Evolutionary conservation across 768 basidiomycete species (phyloP).

Genomic region (Tylopilus sp.): DNA sequence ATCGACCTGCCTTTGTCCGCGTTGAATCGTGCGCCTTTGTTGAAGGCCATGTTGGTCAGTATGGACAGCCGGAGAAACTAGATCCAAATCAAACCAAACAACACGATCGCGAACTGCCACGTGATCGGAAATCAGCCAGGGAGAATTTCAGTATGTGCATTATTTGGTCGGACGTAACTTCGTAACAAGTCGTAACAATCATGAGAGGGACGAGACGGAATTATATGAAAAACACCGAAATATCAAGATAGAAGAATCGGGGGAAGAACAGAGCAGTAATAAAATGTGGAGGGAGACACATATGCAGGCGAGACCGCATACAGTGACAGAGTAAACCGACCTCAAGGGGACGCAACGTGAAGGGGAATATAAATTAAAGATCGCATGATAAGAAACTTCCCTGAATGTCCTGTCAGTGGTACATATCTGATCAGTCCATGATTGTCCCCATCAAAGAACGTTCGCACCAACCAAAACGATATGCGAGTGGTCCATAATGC

Average conservation of each 20-base stretch:
- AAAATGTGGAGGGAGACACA: constrained; percentile 1
- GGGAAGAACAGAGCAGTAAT: constrained; percentile 5
- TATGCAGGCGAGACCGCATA: constrained; percentile 3
- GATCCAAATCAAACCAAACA: constrained; percentile 18
- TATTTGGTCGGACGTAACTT: constrained; percentile 26
- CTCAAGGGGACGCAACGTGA: constrained; percentile 9
- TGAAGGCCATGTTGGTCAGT: constrained; percentile 36
- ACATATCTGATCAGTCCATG: constrained; percentile 14
- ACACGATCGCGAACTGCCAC: constrained; percentile 22
- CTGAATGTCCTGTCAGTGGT: constrained; percentile 21
- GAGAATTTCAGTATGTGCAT: constrained; percentile 21
- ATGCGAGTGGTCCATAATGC: constrained; percentile 28
- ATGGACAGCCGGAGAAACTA: constrained; percentile 3
- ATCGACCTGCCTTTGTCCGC: constrained; percentile 13
- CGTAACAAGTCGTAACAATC: constrained; percentile 26
- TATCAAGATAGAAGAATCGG: constrained; percentile 10
- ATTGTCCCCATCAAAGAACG: constrained; percentile 8
- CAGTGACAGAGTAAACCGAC: background rate
- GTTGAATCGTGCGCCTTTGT: constrained; percentile 40
- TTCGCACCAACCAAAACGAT: constrained; percentile 20
- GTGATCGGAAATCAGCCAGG: constrained; percentile 22
- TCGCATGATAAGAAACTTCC: constrained; percentile 20
- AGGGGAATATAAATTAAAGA: constrained; percentile 19
- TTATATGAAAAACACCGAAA: constrained; percentile 4
- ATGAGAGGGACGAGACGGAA: constrained; percentile 7